Evolutionary conservation across 1,284 basidiomycete genomes (phyloP).

Genomic region (Leccinum cinnamomeum): DNA sequence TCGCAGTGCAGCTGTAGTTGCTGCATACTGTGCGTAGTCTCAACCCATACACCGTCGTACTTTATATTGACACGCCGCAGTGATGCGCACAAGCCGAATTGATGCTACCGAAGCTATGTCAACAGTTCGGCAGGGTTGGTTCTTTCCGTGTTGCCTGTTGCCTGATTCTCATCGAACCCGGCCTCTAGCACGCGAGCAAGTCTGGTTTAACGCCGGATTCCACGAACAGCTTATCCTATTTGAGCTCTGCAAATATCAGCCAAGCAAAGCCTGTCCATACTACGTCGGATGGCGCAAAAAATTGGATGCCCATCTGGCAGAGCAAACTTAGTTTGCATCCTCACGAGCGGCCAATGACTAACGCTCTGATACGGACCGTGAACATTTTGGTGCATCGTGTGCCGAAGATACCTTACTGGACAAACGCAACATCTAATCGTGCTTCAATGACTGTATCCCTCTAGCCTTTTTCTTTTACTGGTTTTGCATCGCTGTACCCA

Average conservation of each 20-base stretch:
- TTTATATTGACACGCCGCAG: constrained; percentile 37
- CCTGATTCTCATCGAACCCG: constrained; percentile 8
- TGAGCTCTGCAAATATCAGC: constrained; percentile 69
- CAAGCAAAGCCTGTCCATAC: constrained; percentile 60
- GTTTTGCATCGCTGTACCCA: constrained; percentile 9
- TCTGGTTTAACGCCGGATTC: constrained; percentile 77
- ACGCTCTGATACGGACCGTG: constrained; percentile 7
- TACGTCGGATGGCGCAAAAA: constrained; percentile 59
- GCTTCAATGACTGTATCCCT: constrained; percentile 17
- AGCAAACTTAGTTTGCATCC: constrained; percentile 16
- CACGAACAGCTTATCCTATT: constrained; percentile 76
- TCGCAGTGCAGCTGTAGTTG: constrained; percentile 78
- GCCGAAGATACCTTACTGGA: constrained; percentile 19
- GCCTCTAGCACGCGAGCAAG: constrained; percentile 65
- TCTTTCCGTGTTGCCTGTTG: constrained; percentile 1
- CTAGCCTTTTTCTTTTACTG: constrained; percentile 6
- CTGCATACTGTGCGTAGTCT: constrained; percentile 68
- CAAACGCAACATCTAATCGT: constrained; percentile 24
- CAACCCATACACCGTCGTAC: background rate
- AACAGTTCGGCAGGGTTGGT: constrained; percentile 57
- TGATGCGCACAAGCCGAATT: constrained; percentile 70
- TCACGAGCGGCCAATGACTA: constrained; percentile 8
- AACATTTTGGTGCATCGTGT: constrained; percentile 18
- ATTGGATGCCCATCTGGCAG: constrained; percentile 24
- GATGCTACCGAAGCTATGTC: constrained; percentile 60